Conservation (phyloP, 75 land plant genomes). For the Cupressus sempervirens region DNA sequence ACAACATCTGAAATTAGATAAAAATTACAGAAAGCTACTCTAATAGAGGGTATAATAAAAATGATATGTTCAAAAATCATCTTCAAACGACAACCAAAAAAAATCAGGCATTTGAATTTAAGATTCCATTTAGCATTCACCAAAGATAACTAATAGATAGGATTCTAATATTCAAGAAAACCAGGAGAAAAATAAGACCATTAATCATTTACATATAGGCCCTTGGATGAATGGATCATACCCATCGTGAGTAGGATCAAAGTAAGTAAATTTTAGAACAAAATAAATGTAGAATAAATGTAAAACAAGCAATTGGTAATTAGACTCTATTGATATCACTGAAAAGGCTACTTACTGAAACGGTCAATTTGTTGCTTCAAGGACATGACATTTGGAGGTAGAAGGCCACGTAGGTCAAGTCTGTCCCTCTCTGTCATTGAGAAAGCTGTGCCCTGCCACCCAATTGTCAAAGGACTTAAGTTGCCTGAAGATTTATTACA, state of each 20-base stretch:
- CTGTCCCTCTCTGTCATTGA: slow-evolving; percentile 90
- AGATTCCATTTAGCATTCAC: not conserved
- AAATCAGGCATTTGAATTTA: not conserved
- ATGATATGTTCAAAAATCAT: not conserved
- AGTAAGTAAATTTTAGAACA: not conserved
- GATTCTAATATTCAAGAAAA: not conserved
- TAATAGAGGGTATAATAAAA: not conserved
- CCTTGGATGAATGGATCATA: not conserved
- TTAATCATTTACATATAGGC: not conserved
- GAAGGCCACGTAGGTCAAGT: slow-evolving; percentile 89
- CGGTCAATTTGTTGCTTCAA: slow-evolving; percentile 88
- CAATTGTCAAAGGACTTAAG: not conserved
- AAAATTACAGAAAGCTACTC: not conserved
- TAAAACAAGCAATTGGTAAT: not conserved
- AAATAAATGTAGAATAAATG: not conserved
- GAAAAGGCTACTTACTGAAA: slow-evolving; percentile 61
- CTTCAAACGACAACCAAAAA: not conserved
- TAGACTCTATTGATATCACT: not conserved
- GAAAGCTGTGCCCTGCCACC: slow-evolving; percentile 82
- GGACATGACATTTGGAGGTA: slow-evolving; percentile 90
- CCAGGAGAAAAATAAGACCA: not conserved
- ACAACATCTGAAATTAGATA: not conserved
- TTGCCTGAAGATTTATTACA: not conserved
- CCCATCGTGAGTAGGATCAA: not conserved
- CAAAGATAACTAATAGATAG: not conserved